Evolutionary conservation across 2,329 filamentous ascomycete genomes (phyloP), one percentile per base, ranked within the genome.

Genomic region (Ciborinia camelliae): DNA sequence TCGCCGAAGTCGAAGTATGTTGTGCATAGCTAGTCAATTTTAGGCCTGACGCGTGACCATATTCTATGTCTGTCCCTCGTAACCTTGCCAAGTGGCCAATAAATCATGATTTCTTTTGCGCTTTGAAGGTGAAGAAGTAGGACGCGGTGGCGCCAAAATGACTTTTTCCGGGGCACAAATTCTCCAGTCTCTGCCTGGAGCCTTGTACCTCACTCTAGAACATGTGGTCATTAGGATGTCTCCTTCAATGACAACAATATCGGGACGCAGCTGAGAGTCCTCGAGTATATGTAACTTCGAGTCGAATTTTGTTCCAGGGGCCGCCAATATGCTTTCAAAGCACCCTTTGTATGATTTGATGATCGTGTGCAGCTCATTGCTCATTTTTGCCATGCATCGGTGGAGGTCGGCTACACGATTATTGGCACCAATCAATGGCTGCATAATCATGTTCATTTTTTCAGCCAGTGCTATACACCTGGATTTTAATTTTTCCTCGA

Each of bases 371-470:
- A 63, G 15, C 9, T n/a, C 43, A n/a, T 18, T 57, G 12, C 30
- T 26, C 10, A 58, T 26, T 15, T 53, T 23, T 18, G 41, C 30
- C 14, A 50, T 54, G 26, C 26, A 12, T 26, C 9, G 6, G 8
- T 62, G 48, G 10, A 62, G 15, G 12, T 23, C 39, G 1, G 28
- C 23, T 2, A 35, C 10, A 20, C 14, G 35, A 35, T 47, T 10
- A 45, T 43, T n/a, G 43, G n/a, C 48, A 32, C 43, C 59, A 43
- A 62, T 51, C 12, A 62, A 54, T 15, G 48, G 47, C 28, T 43
- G 18, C 48, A 62, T 62, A 18, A 62, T 51, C 18, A 39, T 32
- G 30, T 53, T 53, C 28, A 47, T 20, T 10, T 23, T 52, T 52
- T 23, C 28, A 0, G 39, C 18, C 18, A 52, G 32, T 5, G 6